phyloP scores from a whole-genome alignment of 495 filamentous ascomycete species.

The Penicillium daleae region DNA sequence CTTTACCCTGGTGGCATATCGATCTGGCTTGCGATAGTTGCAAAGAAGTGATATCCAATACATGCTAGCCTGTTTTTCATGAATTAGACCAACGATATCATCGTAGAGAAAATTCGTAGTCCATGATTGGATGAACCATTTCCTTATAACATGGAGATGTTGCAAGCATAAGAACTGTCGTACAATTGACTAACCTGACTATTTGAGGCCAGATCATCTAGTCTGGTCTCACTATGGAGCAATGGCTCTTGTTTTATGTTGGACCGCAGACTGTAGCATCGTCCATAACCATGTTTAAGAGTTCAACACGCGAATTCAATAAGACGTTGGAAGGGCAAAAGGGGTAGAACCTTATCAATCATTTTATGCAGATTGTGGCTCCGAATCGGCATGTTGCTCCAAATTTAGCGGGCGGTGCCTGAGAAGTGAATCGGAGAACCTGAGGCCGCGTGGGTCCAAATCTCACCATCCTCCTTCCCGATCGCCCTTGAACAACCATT shows the following conservation, averaged over 20 bases:
- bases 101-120: no score
- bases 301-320: no score
- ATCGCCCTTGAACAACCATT: not conserved
- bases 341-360: not conserved
- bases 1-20: not conserved
- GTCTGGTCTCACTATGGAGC: not conserved
- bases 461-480: conserved; percentile 7
- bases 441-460: conserved; percentile 20
- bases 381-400: conserved; percentile 8
- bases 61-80: no score
- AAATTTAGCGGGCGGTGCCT: conserved; percentile 27
- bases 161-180: not conserved
- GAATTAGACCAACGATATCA: not conserved
- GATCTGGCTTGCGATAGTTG: not conserved
- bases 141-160: not conserved
- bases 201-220: conserved; percentile 6
- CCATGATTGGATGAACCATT: not conserved
- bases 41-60: not conserved
- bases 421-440: conserved; percentile 13
- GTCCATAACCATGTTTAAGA: no score
- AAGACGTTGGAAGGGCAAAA: no score
- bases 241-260: not conserved
- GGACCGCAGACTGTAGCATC: not conserved
- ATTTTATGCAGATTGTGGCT: not conserved
- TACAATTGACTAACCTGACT: not conserved